Conservation (phyloP, 257 asterid species). For the Rehmannia glutinosa region DNA sequence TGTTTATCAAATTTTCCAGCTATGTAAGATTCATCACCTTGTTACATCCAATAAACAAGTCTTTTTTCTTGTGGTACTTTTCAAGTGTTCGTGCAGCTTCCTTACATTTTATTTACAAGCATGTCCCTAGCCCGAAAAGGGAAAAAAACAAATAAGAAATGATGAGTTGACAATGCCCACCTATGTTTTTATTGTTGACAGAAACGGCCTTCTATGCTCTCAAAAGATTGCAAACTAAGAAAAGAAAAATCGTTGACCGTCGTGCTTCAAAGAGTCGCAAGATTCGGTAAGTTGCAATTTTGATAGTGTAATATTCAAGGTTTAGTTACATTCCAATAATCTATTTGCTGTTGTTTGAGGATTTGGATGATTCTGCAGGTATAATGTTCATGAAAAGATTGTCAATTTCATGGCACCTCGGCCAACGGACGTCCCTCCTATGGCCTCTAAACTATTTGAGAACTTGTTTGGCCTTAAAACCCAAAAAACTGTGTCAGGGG, state of each 20-base stretch:
- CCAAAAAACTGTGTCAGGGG: constrained; percentile 31
- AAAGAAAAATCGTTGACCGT: constrained; percentile 83
- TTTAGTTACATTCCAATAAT: neutral
- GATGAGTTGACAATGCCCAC: neutral
- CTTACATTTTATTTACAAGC: no score
- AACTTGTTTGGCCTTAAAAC: constrained; percentile 65
- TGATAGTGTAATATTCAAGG: neutral
- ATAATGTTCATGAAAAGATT: constrained; percentile 82
- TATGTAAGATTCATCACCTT: no score
- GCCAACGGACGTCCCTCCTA: constrained; percentile 49
- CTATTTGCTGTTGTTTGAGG: neutral
- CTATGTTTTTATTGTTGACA: constrained; percentile 25
- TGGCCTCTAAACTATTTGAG: constrained; percentile 54
- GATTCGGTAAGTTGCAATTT: constrained; percentile 54
- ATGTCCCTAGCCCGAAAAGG: no score
- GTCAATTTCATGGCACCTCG: constrained; percentile 88
- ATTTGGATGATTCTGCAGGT: constrained; percentile 44
- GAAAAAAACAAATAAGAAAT: neutral
- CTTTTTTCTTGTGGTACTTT: no score
- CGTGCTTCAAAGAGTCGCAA: constrained; percentile 97
- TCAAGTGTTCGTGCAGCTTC: no score
- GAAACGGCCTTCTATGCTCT: constrained; percentile 78
- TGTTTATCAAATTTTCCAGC: no score
- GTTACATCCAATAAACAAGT: no score
- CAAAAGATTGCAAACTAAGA: constrained; percentile 76